phyloP scores from a whole-genome alignment of 2,329 filamentous ascomycete genomes.

The Zelopaecilomyces penicillatus region DNA sequence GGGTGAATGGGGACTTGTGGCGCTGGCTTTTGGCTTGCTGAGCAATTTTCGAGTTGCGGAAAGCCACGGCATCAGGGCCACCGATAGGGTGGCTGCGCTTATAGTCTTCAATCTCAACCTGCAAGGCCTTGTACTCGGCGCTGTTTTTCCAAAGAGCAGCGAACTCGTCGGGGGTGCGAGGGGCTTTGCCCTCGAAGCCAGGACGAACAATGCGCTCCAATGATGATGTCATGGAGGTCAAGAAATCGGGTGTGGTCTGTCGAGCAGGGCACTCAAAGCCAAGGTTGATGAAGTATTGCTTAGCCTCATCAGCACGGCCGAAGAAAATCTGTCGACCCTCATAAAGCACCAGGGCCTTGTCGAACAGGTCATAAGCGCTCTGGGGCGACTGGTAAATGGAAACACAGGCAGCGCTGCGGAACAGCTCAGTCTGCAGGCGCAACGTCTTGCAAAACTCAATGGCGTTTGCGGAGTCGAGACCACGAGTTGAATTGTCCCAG shows the following conservation, averaged over 20 bases:
- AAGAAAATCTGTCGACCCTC: slow-evolving; percentile 57
- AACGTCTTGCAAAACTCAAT: slow-evolving; percentile 68
- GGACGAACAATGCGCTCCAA: slow-evolving; percentile 46
- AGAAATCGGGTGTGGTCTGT: slow-evolving; percentile 62
- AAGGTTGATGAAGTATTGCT: slow-evolving; percentile 56
- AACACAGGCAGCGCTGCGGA: slow-evolving; percentile 56
- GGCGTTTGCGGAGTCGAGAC: slow-evolving; percentile 67
- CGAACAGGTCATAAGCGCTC: slow-evolving; percentile 55
- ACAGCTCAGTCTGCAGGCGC: slow-evolving; percentile 58
- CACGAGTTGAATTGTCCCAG: slow-evolving; percentile 67
- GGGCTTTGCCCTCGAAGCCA: slow-evolving; percentile 48
- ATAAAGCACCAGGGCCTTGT: slow-evolving; percentile 51
- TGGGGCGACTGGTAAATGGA: slow-evolving; percentile 67
- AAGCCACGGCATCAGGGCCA: slow-evolving; percentile 47
- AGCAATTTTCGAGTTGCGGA: slow-evolving; percentile 44
- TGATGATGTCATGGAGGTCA: slow-evolving; percentile 60
- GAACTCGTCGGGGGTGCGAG: slow-evolving; percentile 55
- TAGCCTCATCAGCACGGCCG: slow-evolving; percentile 51
- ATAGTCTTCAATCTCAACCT: slow-evolving; percentile 47
- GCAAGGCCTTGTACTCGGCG: slow-evolving; percentile 40
- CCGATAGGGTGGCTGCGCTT: slow-evolving; percentile 44
- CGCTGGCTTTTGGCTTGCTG: slow-evolving; percentile 53
- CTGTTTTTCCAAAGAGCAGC: slow-evolving; percentile 50
- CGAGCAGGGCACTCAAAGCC: slow-evolving; percentile 60
- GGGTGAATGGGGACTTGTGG: slow-evolving; percentile 68